Evolutionary conservation across 192 early-diverging fungal species (phyloP), one percentile per base, ranked within the genome.

Genomic region (Phycomyces blakesleeanus): DNA sequence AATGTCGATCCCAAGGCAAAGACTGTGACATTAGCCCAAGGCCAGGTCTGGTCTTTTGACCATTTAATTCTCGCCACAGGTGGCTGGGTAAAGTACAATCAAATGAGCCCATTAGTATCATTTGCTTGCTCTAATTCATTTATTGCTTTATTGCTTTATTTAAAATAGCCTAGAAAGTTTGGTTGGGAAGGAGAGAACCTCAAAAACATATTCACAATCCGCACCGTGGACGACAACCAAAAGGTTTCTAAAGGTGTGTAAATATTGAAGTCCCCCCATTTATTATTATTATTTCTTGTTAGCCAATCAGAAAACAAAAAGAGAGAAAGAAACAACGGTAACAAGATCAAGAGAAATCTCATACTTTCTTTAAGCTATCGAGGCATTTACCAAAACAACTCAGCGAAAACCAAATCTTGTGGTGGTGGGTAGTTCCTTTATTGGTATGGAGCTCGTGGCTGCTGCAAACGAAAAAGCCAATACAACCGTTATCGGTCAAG

Each of bases 401-500:
- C 54, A 53, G 14, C 56, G 61, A 20, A 78, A 77, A 62, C 81
- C 81, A 21, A 78, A 77, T 37, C 61, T 86, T 8, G 81, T 83
- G 9, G 72, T 86, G 51, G 71, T 86, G 49, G 85, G 85, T 0
- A 82, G 83, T 37, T 75, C 76, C 26, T 86, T 85, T 60, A 85
- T 86, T 67, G 83, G 85, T 14, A 76, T 86, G 81, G 85, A 86
- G 62, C 54, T 79, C 8, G 83, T 81, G 9, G 50, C 79, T 11
- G 57, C 49, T 42, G 68, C 75, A 0, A 72, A 77, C 61, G 63
- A 69, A 27, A 67, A 59, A 3, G 71, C 65, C n/a, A 72, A 69
- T n/a, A 79, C 82, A n/a, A 76, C 78, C 5, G 81, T 86, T 2
- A 72, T 85, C 62, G 81, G 81, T n/a, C 75, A 78, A 72, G 80